Evolutionary conservation across 2,329 filamentous ascomycete genomes (phyloP).

Genomic region (Sporothrix humicola): DNA sequence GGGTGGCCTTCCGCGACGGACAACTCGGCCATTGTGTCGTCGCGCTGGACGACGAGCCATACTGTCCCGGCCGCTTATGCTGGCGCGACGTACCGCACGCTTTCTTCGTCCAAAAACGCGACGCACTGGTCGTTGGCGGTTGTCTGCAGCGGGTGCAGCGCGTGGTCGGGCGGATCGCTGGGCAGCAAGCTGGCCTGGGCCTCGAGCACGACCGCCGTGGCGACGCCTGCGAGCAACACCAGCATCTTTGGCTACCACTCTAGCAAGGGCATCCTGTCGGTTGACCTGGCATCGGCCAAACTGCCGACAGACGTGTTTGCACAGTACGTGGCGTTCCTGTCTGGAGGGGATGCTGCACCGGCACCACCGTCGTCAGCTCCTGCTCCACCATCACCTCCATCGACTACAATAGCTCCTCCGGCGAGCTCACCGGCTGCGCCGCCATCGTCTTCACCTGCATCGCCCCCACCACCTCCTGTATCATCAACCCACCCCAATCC

Average conservation of each 20-base stretch:
- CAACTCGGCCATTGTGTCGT: conserved; percentile 46
- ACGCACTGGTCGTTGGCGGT: conserved; percentile 43
- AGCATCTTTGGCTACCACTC: conserved; percentile 40
- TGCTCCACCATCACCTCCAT: neutral
- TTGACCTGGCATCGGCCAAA: conserved; percentile 19
- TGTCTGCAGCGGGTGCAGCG: conserved; percentile 41
- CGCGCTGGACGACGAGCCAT: conserved; percentile 45
- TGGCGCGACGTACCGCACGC: conserved; percentile 38
- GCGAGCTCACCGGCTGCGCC: neutral
- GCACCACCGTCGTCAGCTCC: neutral
- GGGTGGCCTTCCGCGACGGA: conserved; percentile 46
- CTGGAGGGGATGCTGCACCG: neutral
- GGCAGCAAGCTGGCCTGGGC: conserved; percentile 41
- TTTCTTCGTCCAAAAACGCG: conserved; percentile 40
- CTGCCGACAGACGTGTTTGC: conserved; percentile 25
- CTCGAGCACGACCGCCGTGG: conserved; percentile 36
- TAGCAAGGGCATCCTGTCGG: conserved; percentile 34
- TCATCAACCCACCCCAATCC: neutral
- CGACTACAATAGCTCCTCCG: neutral
- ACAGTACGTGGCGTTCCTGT: conserved; percentile 27
- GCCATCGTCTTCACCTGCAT: neutral
- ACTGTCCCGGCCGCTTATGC: conserved; percentile 37
- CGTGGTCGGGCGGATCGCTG: conserved; percentile 38
- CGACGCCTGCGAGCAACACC: conserved; percentile 40
- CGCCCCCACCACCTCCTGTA: neutral